These are phyloP conservation scores for Pseudogymnoascus sp. DNA, from an alignment of 2,329 filamentous ascomycete species.

Conservation along the genomic window DNA sequence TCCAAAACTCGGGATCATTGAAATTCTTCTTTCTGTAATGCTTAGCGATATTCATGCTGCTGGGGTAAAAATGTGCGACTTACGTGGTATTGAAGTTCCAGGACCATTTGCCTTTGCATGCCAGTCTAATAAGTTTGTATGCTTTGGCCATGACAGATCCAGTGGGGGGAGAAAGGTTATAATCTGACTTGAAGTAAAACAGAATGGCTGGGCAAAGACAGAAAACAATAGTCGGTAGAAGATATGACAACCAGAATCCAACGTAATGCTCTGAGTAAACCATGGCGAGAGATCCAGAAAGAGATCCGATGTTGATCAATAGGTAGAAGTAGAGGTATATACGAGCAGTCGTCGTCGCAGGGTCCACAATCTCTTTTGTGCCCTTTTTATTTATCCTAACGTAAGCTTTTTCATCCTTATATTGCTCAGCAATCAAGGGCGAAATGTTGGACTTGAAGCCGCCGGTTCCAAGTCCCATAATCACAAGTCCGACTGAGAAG, in stretches of 20 bases:
- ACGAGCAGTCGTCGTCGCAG: slow-evolving; percentile 48
- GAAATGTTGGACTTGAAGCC: slow-evolving; percentile 68
- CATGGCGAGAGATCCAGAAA: slow-evolving; percentile 55
- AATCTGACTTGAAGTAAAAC: slow-evolving; percentile 49
- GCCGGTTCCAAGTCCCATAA: slow-evolving; percentile 62
- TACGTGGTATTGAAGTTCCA: slow-evolving; percentile 45
- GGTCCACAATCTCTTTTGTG: slow-evolving; percentile 54
- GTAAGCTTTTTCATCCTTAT: slow-evolving; percentile 43
- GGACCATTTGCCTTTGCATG: slow-evolving; percentile 57
- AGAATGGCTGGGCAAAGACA: slow-evolving; percentile 55
- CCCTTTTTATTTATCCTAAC: slow-evolving; percentile 44
- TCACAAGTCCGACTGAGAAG: slow-evolving; percentile 55
- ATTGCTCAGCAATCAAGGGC: slow-evolving; percentile 56
- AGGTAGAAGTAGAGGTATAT: slow-evolving; percentile 67
- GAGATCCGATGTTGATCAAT: slow-evolving; percentile 60
- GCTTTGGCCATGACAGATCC: slow-evolving; percentile 68
- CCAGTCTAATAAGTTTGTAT: slow-evolving; percentile 50
- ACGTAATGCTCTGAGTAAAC: slow-evolving; percentile 70
- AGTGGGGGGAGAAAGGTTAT: slow-evolving; percentile 57
- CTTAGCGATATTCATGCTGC: neutral
- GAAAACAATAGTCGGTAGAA: slow-evolving; percentile 62
- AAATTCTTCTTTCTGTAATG: slow-evolving; percentile 35
- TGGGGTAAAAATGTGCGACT: neutral
- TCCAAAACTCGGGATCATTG: slow-evolving; percentile 52
- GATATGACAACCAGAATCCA: slow-evolving; percentile 66